Conservation (phyloP, 805 yeast genomes). For the Grigorovia transvaalensis region DNA sequence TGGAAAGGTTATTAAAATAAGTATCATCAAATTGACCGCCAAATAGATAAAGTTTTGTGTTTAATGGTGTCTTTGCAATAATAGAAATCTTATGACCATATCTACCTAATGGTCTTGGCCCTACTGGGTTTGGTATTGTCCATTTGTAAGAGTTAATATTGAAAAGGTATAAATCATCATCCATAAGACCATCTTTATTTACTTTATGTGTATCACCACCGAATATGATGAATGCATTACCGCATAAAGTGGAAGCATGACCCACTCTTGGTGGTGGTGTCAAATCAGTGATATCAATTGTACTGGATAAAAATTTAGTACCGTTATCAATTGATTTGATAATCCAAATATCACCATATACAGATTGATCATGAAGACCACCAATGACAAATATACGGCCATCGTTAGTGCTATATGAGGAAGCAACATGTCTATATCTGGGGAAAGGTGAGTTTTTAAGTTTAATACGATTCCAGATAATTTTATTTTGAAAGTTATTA, state of each 20-base stretch:
- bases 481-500: not conserved
- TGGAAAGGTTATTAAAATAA: slow-evolving; percentile 71
- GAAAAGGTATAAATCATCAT: slow-evolving; percentile 81
- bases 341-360: slow-evolving; percentile 93
- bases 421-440: slow-evolving; percentile 84
- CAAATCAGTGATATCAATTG: slow-evolving; percentile 62
- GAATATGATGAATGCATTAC: slow-evolving; percentile 88
- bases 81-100: slow-evolving; percentile 89
- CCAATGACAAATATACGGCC: slow-evolving; percentile 87
- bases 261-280: slow-evolving; percentile 96
- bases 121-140: slow-evolving; percentile 68
- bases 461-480: slow-evolving; percentile 60
- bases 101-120: slow-evolving; percentile 78
- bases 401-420: slow-evolving; percentile 62
- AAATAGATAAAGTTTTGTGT: slow-evolving; percentile 61
- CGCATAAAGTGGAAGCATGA: slow-evolving; percentile 83
- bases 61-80: slow-evolving; percentile 49
- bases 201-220: slow-evolving; percentile 91
- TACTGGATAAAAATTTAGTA: slow-evolving; percentile 32
- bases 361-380: slow-evolving; percentile 84
- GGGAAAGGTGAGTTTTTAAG: slow-evolving; percentile 80
- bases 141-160: slow-evolving; percentile 67
- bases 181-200: slow-evolving; percentile 70
- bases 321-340: slow-evolving; percentile 38
- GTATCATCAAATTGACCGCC: slow-evolving; percentile 92